These are phyloP conservation scores for Actinomortierella ambigua DNA, from an alignment of 371 early-diverging fungal species.

Conservation along the genomic window DNA sequence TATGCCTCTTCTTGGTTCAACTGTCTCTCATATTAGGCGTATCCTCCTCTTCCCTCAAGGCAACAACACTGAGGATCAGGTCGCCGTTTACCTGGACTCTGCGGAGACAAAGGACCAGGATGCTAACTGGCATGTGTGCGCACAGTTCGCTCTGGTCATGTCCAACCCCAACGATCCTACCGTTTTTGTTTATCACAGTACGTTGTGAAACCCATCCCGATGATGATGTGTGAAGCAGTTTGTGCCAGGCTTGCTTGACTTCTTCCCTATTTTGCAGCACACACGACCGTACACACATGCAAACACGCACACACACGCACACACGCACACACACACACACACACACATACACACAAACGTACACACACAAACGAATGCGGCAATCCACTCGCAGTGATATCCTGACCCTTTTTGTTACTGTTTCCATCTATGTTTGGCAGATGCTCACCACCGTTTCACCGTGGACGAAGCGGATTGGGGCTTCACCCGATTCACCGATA, in stretches of 20 bases:
- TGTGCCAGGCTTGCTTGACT: background rate
- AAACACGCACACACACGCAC: no score
- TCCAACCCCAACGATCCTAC: constrained; percentile 80
- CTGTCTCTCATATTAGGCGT: constrained; percentile 58
- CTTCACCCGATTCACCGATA: constrained; percentile 80
- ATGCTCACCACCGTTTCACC: constrained; percentile 85
- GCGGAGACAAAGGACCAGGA: constrained; percentile 65
- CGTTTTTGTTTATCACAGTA: constrained; percentile 66
- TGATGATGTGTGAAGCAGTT: background rate
- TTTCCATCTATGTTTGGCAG: constrained; percentile 41
- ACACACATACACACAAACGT: no score
- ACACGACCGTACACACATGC: no score
- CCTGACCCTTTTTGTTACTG: no score
- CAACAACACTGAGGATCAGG: constrained; percentile 70
- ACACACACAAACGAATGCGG: no score
- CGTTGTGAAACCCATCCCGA: constrained; percentile 13
- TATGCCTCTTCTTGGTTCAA: background rate
- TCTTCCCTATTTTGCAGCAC: no score
- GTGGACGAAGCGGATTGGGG: constrained; percentile 94
- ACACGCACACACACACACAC: no score
- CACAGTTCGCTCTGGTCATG: constrained; percentile 82
- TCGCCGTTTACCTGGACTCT: constrained; percentile 87
- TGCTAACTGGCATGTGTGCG: constrained; percentile 87
- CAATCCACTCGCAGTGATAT: no score
- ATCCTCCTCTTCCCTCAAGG: constrained; percentile 92